These are phyloP conservation scores for Orychophragmus violaceus DNA, from an alignment of 345 rosid species.

Conservation along the genomic window DNA sequence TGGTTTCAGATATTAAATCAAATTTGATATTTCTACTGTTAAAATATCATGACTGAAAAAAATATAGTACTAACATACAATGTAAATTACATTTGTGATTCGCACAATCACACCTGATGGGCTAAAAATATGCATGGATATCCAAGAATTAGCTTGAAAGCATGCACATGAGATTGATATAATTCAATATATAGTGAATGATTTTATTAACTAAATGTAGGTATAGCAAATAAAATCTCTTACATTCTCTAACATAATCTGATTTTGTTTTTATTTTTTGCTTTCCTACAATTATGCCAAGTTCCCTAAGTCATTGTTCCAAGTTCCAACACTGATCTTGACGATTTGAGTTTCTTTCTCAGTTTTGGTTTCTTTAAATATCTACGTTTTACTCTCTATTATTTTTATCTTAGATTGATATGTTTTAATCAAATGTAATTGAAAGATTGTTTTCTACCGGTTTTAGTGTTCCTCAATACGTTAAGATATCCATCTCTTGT, in stretches of 20 bases:
- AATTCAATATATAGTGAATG: background rate
- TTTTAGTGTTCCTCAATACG: too few species aligned
- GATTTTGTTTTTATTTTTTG: background rate
- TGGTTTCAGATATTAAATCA: background rate
- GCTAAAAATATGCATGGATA: background rate
- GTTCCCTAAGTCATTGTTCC: background rate
- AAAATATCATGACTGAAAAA: background rate
- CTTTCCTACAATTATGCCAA: background rate
- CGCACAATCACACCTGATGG: background rate
- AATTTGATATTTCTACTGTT: background rate
- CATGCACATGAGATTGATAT: background rate
- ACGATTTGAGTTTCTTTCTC: background rate
- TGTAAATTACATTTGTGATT: background rate
- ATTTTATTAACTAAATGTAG: background rate
- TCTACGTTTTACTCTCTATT: background rate
- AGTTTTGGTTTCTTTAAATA: background rate
- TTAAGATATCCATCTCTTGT: too few species aligned
- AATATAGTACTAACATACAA: background rate
- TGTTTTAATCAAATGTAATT: too few species aligned
- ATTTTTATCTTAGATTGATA: background rate
- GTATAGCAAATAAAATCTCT: background rate
- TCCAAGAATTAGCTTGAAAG: background rate
- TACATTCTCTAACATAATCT: background rate
- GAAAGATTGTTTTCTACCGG: too few species aligned
- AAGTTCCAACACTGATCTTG: conserved; percentile 4